Conservation (phyloP, 768 basidiomycete species). For the Pleurotus ostreatus region DNA sequence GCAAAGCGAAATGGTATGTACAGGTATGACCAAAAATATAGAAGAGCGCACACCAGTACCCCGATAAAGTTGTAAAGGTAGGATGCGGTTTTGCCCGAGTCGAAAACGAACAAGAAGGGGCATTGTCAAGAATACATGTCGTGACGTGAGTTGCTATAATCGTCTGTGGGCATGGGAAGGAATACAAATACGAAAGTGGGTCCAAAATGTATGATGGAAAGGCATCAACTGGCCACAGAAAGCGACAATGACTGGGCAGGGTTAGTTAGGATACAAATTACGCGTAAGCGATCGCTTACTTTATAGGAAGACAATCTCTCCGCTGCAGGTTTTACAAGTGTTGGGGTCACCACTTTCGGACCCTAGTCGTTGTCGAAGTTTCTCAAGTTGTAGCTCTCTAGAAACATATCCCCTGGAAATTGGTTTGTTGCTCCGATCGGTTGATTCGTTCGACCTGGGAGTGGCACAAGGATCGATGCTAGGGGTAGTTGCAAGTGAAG, state of each 20-base stretch:
- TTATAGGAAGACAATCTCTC: constrained; percentile 38
- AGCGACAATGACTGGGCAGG: neutral
- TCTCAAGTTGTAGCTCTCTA: constrained; percentile 63
- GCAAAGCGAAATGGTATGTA: constrained; percentile 8
- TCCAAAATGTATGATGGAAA: constrained; percentile 3
- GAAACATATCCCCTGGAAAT: constrained; percentile 39
- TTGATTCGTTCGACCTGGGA: neutral
- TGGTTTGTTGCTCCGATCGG: neutral
- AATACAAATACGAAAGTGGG: constrained; percentile 5
- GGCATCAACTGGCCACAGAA: neutral
- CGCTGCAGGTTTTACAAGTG: constrained; percentile 35
- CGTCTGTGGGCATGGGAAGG: constrained; percentile 7
- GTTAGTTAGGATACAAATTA: neutral
- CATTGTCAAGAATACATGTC: constrained; percentile 7
- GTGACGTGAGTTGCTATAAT: neutral
- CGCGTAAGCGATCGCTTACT: constrained; percentile 17
- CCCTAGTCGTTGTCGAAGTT: constrained; percentile 53
- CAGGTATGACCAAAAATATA: constrained; percentile 1
- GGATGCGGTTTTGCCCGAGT: neutral
- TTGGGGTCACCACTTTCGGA: constrained; percentile 23
- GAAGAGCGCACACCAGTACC: constrained; percentile 6
- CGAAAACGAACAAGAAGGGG: neutral
- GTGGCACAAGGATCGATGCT: neutral
- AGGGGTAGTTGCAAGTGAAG: constrained; percentile 15
- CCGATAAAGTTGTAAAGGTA: constrained; percentile 16